Conservation (phyloP, 2,329 filamentous ascomycete species). For the Claviceps cyperi region DNA sequence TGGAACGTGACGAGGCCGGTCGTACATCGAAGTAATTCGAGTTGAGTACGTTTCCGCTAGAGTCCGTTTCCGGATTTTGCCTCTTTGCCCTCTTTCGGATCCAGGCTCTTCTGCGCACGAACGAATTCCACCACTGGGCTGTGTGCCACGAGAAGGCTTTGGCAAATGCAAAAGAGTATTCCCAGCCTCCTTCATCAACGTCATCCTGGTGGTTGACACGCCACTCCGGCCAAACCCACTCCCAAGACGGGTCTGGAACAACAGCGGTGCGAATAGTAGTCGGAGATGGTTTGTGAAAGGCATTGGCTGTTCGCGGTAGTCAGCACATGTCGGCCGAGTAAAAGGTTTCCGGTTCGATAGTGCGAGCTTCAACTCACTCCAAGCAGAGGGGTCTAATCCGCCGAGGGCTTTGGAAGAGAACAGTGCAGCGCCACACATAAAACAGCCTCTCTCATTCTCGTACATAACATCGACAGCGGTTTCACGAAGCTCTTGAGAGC, state of each 20-base stretch:
- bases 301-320: conserved; percentile 36
- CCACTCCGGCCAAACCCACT: conserved; percentile 66
- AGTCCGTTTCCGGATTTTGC: conserved; percentile 25
- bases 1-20: conserved; percentile 28
- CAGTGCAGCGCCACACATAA: conserved; percentile 77
- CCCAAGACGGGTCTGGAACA: conserved; percentile 87
- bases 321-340: not conserved
- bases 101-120: conserved; percentile 83
- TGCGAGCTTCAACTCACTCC: conserved; percentile 35
- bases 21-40: conserved; percentile 70
- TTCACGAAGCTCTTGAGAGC: conserved; percentile 26
- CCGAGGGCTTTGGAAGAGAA: conserved; percentile 79
- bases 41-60: conserved; percentile 52
- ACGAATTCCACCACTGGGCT: conserved; percentile 85
- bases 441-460: conserved; percentile 86
- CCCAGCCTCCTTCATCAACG: conserved; percentile 79
- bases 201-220: conserved; percentile 56
- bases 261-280: conserved; percentile 72
- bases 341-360: too few species aligned
- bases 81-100: conserved; percentile 62
- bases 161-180: conserved; percentile 82
- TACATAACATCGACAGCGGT: conserved; percentile 74
- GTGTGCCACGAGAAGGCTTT: conserved; percentile 72
- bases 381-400: conserved; percentile 70
- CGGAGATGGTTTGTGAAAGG: conserved; percentile 42